Base-by-base conservation (phyloP, 2,329 filamentous ascomycete genomes). In the Hymenoscyphus repandus region DNA sequence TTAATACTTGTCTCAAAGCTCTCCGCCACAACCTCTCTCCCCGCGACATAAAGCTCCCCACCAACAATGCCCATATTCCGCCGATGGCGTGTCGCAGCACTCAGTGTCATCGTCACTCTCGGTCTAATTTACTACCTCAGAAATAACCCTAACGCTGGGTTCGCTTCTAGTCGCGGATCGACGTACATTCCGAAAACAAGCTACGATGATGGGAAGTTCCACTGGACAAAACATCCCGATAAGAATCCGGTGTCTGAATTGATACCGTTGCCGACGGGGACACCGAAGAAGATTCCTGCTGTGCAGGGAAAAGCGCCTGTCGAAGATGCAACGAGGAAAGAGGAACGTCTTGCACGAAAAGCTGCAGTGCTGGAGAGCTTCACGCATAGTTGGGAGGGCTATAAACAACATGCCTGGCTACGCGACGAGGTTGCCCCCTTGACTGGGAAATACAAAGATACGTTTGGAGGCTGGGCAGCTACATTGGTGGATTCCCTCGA, bases 381-480 rank as follows among this genome's bases (percentile, higher is more conserved):
- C 42, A 27, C 36, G 30, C 65, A 66, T 44, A 62, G 89, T 1
- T 97, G 93, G 93, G 70, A 75, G 1, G 89, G 88, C 12, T 99
- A 97, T 71, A 86, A 80, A 63, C 74, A 82, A 53, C 76, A 84
- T 61, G 92, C 90, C 3, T 93, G 88, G 82, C 80, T 85, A 56
- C 86, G 92, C 58, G 93, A 99, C 65, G 93, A 97, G 70, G 72
- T 97, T 12, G 75, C 72, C 33, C 93, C 93, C 1, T 72, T 92
- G 13, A 79, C 79, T 31, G 84, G 83, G 49, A 71, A 70, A 5
- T 81, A 73, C 56, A 81, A 80, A 32, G 87, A 96, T 65, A 88
- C 90, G 0, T 97, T 97, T 69, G 92, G 90, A 62, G 89, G 87
- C 38, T 96, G 90, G 90, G 88, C 88, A 13, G 90, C 90, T 7